Conservation (phyloP, 2,329 filamentous ascomycete genomes). For the Exserohilum rostratum region DNA sequence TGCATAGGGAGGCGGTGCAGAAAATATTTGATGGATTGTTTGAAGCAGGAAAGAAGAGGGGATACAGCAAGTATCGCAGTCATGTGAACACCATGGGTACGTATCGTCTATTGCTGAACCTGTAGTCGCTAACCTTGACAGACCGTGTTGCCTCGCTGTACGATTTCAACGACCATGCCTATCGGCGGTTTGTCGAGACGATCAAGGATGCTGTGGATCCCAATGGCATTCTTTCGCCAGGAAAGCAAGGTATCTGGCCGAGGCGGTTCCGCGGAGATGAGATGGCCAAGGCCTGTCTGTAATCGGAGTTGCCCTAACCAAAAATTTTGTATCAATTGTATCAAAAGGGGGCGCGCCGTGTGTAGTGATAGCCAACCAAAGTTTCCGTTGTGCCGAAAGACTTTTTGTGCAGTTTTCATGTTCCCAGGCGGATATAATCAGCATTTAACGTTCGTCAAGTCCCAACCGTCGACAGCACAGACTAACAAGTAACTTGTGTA, state of each 20-base stretch:
- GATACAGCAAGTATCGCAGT: conserved; percentile 39
- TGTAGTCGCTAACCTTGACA: conserved; percentile 10
- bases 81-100: conserved; percentile 43
- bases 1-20: conserved; percentile 47
- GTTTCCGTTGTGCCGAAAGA: too few species aligned
- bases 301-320: not conserved
- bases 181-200: conserved; percentile 39
- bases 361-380: too few species aligned
- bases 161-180: conserved; percentile 42
- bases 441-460: too few species aligned
- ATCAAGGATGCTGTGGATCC: conserved; percentile 44
- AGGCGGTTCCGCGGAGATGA: conserved; percentile 31
- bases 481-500: too few species aligned
- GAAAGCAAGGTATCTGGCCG: conserved; percentile 43
- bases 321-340: too few species aligned
- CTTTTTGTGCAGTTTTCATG: too few species aligned
- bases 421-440: too few species aligned
- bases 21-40: conserved; percentile 37
- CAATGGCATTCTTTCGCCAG: conserved; percentile 40
- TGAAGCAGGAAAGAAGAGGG: conserved; percentile 35
- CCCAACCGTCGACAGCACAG: too few species aligned
- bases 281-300: conserved; percentile 32
- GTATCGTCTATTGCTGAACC: conserved; percentile 1
- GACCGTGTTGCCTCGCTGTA: conserved; percentile 40
- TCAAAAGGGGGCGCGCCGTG: too few species aligned